Evolutionary conservation across 495 filamentous ascomycete genomes (phyloP).

Genomic region (Rostrohypoxylon terebratum): DNA sequence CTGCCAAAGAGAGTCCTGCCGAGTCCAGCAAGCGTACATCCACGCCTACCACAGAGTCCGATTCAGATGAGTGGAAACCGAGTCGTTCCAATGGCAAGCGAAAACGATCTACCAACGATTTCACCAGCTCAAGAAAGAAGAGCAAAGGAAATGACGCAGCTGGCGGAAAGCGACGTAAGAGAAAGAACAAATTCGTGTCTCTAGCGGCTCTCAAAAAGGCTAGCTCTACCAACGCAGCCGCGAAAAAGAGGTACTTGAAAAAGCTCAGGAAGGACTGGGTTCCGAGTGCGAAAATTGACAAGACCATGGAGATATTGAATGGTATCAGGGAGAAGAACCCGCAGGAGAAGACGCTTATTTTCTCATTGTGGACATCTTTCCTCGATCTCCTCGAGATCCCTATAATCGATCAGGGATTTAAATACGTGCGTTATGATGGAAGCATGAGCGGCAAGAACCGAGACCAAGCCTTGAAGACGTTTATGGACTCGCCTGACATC

Average conservation of each 20-base stretch:
- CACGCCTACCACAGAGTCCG: conserved; percentile 10
- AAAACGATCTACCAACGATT: conserved; percentile 28
- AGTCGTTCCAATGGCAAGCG: conserved; percentile 27
- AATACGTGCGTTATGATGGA: conserved; percentile 86
- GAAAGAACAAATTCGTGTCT: conserved; percentile 61
- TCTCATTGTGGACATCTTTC: conserved; percentile 91
- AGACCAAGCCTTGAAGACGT: conserved; percentile 76
- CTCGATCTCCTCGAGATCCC: conserved; percentile 95
- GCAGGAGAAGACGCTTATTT: conserved; percentile 88
- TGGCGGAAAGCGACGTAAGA: conserved; percentile 47
- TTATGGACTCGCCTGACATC: conserved; percentile 72
- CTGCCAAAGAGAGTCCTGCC: conserved; percentile 1
- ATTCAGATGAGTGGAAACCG: conserved; percentile 2
- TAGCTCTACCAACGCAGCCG: conserved; percentile 65
- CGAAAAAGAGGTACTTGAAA: conserved; percentile 65
- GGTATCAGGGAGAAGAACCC: conserved; percentile 45
- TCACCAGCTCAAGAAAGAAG: conserved; percentile 39
- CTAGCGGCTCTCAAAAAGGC: conserved; percentile 75
- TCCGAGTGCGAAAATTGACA: conserved; percentile 78
- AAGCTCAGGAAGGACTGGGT: conserved; percentile 75
- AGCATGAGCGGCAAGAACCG: conserved; percentile 78
- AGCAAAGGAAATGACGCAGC: conserved; percentile 24
- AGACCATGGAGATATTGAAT: conserved; percentile 73
- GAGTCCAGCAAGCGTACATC: conserved; percentile 16
- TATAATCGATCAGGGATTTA: conserved; percentile 70